These are phyloP conservation scores for Marasmius oreades DNA, from an alignment of 1,284 basidiomycete species.

Conservation along the genomic window DNA sequence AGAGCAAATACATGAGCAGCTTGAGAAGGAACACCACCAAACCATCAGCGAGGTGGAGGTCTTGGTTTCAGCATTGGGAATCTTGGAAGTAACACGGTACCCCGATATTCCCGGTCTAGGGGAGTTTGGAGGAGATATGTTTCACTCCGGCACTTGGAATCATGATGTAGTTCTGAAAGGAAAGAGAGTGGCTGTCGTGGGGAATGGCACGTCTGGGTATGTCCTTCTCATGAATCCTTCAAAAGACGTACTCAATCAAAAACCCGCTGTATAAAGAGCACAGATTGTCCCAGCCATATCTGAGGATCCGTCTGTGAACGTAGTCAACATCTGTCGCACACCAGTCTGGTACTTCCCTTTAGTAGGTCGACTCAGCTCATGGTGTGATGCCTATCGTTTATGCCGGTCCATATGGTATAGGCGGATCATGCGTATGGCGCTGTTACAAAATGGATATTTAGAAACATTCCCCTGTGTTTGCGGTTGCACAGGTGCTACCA, in stretches of 20 bases:
- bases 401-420: neutral
- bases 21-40: constrained; percentile 24
- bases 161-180: constrained; percentile 33
- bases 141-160: constrained; percentile 49
- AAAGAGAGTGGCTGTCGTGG: constrained; percentile 46
- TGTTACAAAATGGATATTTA: no score
- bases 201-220: constrained; percentile 49
- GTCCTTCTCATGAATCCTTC: constrained; percentile 29
- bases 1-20: neutral
- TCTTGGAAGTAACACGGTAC: constrained; percentile 36
- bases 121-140: constrained; percentile 40
- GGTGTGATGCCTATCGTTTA: no score
- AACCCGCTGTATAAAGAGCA: constrained; percentile 23
- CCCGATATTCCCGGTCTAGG: constrained; percentile 35
- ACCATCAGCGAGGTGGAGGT: constrained; percentile 26
- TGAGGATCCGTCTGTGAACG: constrained; percentile 32
- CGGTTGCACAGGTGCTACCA: no score
- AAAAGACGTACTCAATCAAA: neutral
- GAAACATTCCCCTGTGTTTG: no score
- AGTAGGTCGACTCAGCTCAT: constrained; percentile 23
- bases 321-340: constrained; percentile 44
- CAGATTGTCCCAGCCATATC: constrained; percentile 44
- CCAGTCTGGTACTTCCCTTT: constrained; percentile 41
- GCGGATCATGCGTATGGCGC: neutral
- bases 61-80: constrained; percentile 41